Evolutionary conservation across 345 rosid genomes (phyloP).

Genomic region (Hibiscus tridactylites): DNA sequence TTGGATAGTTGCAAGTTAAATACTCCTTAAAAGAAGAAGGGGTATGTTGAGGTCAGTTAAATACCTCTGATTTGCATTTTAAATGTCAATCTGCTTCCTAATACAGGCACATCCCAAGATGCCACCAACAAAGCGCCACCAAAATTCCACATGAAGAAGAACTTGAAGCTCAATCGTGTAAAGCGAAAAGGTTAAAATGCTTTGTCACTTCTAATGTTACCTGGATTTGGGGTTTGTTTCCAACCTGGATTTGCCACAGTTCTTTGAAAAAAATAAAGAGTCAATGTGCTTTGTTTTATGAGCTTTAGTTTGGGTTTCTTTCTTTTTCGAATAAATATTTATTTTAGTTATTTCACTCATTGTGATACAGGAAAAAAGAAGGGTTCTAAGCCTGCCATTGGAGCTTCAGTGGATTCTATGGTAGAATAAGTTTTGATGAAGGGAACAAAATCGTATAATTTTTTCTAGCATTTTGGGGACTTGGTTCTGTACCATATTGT

Average conservation of each 20-base stretch:
- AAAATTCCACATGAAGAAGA: conserved; percentile 45
- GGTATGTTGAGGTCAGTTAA: background rate
- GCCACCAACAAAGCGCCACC: conserved; percentile 19
- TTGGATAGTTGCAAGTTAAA: background rate
- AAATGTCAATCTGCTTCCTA: background rate
- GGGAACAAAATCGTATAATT: background rate
- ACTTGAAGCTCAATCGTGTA: conserved; percentile 37
- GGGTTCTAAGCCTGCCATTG: conserved; percentile 22
- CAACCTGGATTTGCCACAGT: too few species aligned
- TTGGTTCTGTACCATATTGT: background rate
- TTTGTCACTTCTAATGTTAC: background rate
- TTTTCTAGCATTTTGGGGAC: background rate
- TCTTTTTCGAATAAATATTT: too few species aligned
- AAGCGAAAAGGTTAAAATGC: conserved; percentile 31
- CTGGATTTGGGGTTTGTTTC: background rate
- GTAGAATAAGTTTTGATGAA: conserved; percentile 24
- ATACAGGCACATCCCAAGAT: conserved; percentile 24
- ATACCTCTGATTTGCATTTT: background rate
- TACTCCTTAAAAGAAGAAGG: background rate
- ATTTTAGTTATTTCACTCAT: background rate
- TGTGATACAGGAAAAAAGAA: conserved; percentile 23
- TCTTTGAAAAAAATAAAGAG: too few species aligned
- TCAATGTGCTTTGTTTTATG: background rate
- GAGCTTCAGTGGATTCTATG: conserved; percentile 36
- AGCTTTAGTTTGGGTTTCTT: background rate